Evolutionary conservation across 2,329 filamentous ascomycete species (phyloP).

Genomic region (Rutstroemia sp.): DNA sequence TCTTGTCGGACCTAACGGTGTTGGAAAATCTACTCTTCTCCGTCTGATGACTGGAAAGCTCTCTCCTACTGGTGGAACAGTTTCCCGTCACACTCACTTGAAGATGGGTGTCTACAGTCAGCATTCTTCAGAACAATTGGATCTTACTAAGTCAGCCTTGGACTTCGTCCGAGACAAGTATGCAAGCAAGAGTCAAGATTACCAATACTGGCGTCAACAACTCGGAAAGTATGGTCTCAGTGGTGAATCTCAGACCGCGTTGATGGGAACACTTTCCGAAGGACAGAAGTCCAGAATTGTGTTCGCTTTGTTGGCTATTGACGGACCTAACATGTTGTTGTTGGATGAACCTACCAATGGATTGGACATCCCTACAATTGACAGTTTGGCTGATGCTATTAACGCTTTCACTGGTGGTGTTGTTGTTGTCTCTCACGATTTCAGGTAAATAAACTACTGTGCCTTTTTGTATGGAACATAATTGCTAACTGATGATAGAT

Average conservation of each 20-base stretch:
- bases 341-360: slow-evolving; percentile 99
- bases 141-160: slow-evolving; percentile 93
- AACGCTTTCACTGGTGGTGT: slow-evolving; percentile 92
- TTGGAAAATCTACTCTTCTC: slow-evolving; percentile 94
- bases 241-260: slow-evolving; percentile 88
- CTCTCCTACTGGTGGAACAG: slow-evolving; percentile 71
- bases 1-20: slow-evolving; percentile 96
- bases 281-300: slow-evolving; percentile 98
- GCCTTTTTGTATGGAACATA: neutral
- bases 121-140: slow-evolving; percentile 96
- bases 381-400: slow-evolving; percentile 95
- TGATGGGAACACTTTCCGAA: slow-evolving; percentile 97
- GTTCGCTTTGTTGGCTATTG: slow-evolving; percentile 91
- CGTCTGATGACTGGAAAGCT: slow-evolving; percentile 96
- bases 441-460: slow-evolving; percentile 60
- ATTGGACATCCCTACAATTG: slow-evolving; percentile 97
- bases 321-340: slow-evolving; percentile 93
- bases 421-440: slow-evolving; percentile 97
- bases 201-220: slow-evolving; percentile 99
- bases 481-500: slow-evolving; percentile 46
- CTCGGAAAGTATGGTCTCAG: slow-evolving; percentile 90
- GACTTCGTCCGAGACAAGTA: slow-evolving; percentile 99
- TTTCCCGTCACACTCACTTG: slow-evolving; percentile 92
- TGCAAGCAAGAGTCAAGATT: slow-evolving; percentile 80
- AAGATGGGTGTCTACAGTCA: slow-evolving; percentile 98